phyloP scores from a whole-genome alignment of 345 rosid genomes.

The Hypericum androsaemum region DNA sequence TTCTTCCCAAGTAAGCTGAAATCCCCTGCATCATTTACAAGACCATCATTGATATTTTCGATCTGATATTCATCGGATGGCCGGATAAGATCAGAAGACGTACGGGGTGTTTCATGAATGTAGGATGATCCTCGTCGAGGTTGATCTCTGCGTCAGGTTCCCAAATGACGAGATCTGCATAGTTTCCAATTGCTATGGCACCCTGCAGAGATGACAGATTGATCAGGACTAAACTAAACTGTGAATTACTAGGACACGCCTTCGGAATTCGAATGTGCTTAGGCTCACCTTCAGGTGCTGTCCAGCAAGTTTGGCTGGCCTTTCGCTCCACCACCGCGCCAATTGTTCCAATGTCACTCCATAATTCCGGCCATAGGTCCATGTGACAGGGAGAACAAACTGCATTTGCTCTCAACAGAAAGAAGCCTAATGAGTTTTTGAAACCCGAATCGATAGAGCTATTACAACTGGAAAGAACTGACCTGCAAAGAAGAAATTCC shows the following conservation, averaged over 20 bases:
- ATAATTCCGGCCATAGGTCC: constrained; percentile 69
- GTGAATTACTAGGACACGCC: too few species aligned
- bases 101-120: constrained; percentile 70
- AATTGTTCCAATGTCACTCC: constrained; percentile 66
- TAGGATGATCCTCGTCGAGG: constrained; percentile 50
- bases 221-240: too few species aligned
- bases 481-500: constrained; percentile 98
- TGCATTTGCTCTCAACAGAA: constrained; percentile 32
- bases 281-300: constrained; percentile 46
- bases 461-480: constrained; percentile 2
- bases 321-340: constrained; percentile 82
- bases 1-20: constrained; percentile 80
- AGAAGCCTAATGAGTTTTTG: constrained; percentile 14
- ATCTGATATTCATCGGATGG: background rate
- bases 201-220: constrained; percentile 61
- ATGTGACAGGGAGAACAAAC: constrained; percentile 93
- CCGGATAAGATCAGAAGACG: constrained; percentile 2
- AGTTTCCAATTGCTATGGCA: constrained; percentile 55
- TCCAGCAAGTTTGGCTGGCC: constrained; percentile 82
- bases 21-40: constrained; percentile 35
- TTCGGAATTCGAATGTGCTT: background rate
- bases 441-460: background rate
- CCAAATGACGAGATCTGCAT: constrained; percentile 80
- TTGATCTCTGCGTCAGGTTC: constrained; percentile 64
- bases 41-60: background rate